These are phyloP conservation scores for Xanthoceras sorbifolium DNA, from an alignment of 345 rosid species.

Conservation along the genomic window DNA sequence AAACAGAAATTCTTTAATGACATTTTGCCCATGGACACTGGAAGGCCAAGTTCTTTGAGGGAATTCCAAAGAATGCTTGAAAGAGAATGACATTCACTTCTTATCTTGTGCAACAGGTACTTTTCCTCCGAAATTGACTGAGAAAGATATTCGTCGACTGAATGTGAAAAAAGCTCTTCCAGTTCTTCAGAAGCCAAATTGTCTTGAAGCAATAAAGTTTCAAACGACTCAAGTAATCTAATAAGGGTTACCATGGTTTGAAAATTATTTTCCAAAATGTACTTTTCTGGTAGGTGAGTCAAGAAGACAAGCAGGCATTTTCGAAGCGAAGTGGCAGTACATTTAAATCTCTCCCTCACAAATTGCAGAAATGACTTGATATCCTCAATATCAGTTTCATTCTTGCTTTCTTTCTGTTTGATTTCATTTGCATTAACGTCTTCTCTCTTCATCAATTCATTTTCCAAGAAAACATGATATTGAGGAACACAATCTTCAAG, in stretches of 20 bases:
- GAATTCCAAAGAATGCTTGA: constrained; percentile 18
- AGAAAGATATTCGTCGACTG: not conserved
- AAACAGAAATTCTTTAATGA: constrained; percentile 36
- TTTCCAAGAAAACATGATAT: constrained; percentile 29
- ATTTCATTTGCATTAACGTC: constrained; percentile 11
- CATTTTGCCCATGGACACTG: not conserved
- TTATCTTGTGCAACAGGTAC: not conserved
- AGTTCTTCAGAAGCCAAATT: constrained; percentile 27
- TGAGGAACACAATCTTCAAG: constrained; percentile 25
- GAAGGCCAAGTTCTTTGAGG: constrained; percentile 27
- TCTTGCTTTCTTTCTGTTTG: not conserved
- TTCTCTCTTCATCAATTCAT: constrained; percentile 15
- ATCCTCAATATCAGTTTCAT: not conserved
- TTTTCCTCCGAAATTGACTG: not conserved
- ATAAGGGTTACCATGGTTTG: constrained; percentile 13
- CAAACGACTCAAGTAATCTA: constrained; percentile 27
- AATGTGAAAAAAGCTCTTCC: constrained; percentile 26
- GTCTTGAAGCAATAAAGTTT: constrained; percentile 11
- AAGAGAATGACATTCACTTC: constrained; percentile 31
- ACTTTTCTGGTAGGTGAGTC: constrained; percentile 32
- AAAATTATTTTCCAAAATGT: constrained; percentile 18
- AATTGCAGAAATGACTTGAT: constrained; percentile 35
- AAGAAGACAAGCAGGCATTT: constrained; percentile 23
- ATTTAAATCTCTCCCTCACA: constrained; percentile 22
- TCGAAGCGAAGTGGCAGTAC: constrained; percentile 11